Evolutionary conservation across 225 moss, liverwort and hornwort genomes (phyloP).

Genomic region (Physcomitrium patens): DNA sequence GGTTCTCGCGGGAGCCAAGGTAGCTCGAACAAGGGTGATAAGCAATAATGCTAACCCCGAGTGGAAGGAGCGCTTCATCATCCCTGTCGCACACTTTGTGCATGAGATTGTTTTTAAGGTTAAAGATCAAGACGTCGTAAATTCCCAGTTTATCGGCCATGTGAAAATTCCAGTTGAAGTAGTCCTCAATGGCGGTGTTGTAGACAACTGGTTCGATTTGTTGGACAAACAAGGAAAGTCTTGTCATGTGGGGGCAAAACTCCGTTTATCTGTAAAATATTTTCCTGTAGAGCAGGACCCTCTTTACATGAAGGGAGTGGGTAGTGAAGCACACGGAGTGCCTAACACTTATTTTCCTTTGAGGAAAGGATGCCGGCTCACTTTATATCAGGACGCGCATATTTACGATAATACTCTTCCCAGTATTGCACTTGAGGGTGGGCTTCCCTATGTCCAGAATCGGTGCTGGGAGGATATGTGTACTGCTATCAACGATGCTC

Average conservation of each 20-base stretch:
- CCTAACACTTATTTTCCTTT: slow-evolving; percentile 84
- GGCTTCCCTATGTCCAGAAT: slow-evolving; percentile 49
- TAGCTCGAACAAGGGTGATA: slow-evolving; percentile 90
- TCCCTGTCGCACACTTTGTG: slow-evolving; percentile 80
- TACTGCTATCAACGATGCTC: slow-evolving; percentile 74
- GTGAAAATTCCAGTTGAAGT: slow-evolving; percentile 54
- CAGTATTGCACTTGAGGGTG: slow-evolving; percentile 61
- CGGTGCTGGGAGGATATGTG: slow-evolving; percentile 90
- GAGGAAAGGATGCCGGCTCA: slow-evolving; percentile 68
- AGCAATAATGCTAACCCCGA: slow-evolving; percentile 74
- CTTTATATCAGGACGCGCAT: slow-evolving; percentile 88
- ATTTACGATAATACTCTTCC: slow-evolving; percentile 76
- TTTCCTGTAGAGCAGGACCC: slow-evolving; percentile 60
- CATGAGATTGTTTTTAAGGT: slow-evolving; percentile 58
- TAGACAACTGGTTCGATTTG: slow-evolving; percentile 86
- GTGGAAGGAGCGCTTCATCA: slow-evolving; percentile 87
- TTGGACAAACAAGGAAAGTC: slow-evolving; percentile 53
- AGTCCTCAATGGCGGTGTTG: slow-evolving; percentile 37
- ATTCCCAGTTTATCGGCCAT: slow-evolving; percentile 80
- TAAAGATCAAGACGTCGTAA: slow-evolving; percentile 89
- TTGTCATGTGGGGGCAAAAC: slow-evolving; percentile 55
- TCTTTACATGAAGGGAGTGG: slow-evolving; percentile 54
- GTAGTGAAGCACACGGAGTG: slow-evolving; percentile 61
- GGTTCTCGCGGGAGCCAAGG: slow-evolving; percentile 64
- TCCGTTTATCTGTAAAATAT: slow-evolving; percentile 58